Conservation (phyloP, 2,329 filamentous ascomycete species). For the Leptographium wingfieldii region DNA sequence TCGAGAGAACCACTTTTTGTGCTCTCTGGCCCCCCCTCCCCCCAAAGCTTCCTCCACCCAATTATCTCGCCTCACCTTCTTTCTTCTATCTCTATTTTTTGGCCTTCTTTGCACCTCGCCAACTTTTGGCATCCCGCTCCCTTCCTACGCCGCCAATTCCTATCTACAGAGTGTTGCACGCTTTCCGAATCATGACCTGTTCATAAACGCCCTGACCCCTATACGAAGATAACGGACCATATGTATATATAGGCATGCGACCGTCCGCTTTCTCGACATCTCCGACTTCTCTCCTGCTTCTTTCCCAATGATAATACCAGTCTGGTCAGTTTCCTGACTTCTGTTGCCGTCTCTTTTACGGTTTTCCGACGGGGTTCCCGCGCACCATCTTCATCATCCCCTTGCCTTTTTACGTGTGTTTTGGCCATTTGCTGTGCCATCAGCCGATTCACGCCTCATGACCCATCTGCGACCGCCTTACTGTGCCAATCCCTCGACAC, state of each 20-base stretch:
- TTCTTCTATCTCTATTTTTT: not conserved
- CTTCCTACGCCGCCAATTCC: not conserved
- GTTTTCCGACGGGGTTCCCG: not conserved
- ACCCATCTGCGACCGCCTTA: not conserved
- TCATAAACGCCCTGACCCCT: not conserved
- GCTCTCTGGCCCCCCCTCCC: not conserved
- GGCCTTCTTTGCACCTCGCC: not conserved
- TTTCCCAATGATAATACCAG: not conserved
- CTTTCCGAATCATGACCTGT: not conserved
- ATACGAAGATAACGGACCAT: not conserved
- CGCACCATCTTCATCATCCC: not conserved
- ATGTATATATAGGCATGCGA: not conserved
- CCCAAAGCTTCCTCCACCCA: not conserved
- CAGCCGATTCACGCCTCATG: not conserved
- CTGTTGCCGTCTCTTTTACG: not conserved
- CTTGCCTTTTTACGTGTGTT: not conserved
- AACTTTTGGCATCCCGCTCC: not conserved
- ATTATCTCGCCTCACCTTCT: not conserved
- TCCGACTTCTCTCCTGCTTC: not conserved
- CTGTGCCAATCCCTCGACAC: not conserved
- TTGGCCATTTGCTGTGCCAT: not conserved
- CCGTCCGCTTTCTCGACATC: not conserved
- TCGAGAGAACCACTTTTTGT: not conserved
- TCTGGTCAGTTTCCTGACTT: constrained; percentile 1
- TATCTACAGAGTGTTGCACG: not conserved